These are phyloP conservation scores for Vaccinium myrtillus DNA, from an alignment of 148 eudicot species.

Conservation along the genomic window DNA sequence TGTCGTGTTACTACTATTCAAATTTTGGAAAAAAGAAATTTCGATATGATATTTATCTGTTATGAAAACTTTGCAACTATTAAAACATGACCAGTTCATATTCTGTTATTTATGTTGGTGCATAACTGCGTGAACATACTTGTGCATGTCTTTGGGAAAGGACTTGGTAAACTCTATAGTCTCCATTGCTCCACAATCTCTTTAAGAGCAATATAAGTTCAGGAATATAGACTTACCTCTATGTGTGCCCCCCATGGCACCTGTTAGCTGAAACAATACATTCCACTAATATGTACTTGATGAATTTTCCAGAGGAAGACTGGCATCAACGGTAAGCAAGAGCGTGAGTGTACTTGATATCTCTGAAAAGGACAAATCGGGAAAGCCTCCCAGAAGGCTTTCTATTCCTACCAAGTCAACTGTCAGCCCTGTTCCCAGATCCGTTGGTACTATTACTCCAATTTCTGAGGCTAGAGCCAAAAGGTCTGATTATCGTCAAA, in stretches of 20 bases:
- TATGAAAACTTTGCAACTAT: not conserved
- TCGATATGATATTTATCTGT: not conserved
- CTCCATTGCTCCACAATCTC: not conserved
- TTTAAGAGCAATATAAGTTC: not conserved
- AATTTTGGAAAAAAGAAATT: not conserved
- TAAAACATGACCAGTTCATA: not conserved
- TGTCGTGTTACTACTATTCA: not conserved
- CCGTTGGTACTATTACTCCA: slow-evolving; percentile 53
- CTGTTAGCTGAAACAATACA: too few relatives aligned
- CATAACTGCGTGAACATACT: not conserved
- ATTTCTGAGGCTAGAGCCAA: slow-evolving; percentile 66
- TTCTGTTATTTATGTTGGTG: not conserved
- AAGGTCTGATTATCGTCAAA: slow-evolving; percentile 35
- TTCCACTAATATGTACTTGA: not conserved
- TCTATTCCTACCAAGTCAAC: slow-evolving; percentile 62
- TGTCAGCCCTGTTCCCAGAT: slow-evolving; percentile 42
- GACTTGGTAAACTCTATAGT: not conserved
- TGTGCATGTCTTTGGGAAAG: not conserved
- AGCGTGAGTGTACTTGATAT: slow-evolving; percentile 66
- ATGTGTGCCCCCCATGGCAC: not conserved
- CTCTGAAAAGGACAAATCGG: slow-evolving; percentile 61
- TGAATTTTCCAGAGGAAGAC: slow-evolving; percentile 48
- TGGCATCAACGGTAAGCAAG: slow-evolving; percentile 50
- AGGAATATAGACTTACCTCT: not conserved
- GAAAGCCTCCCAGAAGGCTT: slow-evolving; percentile 79